Evolutionary conservation across 768 basidiomycete genomes (phyloP), one percentile per base, ranked within the genome.

Genomic region (Grammothele lineata): DNA sequence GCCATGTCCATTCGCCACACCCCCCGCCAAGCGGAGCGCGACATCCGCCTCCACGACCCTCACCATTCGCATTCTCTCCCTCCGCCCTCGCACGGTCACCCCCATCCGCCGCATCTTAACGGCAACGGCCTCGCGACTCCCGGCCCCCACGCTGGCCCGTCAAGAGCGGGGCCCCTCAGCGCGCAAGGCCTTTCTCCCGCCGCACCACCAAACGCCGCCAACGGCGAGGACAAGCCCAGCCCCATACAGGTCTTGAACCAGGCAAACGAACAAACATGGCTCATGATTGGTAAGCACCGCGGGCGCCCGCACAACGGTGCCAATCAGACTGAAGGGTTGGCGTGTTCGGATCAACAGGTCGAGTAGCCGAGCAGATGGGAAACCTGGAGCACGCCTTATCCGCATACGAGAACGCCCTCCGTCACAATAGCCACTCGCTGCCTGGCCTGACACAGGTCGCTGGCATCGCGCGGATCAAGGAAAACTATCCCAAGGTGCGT

Each of bases 261-360:
- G 27, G 90, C 92, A 41, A 95, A 96, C 67, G 93, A 95, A 63
- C 86, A 91, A 67, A 95, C 93, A 35, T 96, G 93, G 93, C 80
- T 93, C 53, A 71, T 94, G 58, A 93, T 95, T 65, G 93, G 92
- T 90, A 32, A 47, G 78, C 62, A 37, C 47, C 43, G 41, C 39
- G 50, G 48, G 35, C 48, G 41, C 26, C 30, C 27, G 14, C 40
- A 21, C 33, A 5, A 26, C 40, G 37, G 48, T 50, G 51, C 51
- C 49, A 51, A 58, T 53, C 47, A 50, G 39, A 43, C 57, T 64
- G 51, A 65, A n/a, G 6, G 35, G 8, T 51, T 50, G 36, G 57
- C 35, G 35, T 17, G 12, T 56, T 58, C 68, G 64, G 58, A 51
- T 55, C 55, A 56, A 42, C 39, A 97, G 94, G 93, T 44, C 83